A percentile compares a stretch with the other conserved stretches of the same genome.
These are phyloP conservation scores for Aspergillus udagawae DNA, from an alignment of 2,329 filamentous ascomycete species.

Conservation along the genomic window DNA sequence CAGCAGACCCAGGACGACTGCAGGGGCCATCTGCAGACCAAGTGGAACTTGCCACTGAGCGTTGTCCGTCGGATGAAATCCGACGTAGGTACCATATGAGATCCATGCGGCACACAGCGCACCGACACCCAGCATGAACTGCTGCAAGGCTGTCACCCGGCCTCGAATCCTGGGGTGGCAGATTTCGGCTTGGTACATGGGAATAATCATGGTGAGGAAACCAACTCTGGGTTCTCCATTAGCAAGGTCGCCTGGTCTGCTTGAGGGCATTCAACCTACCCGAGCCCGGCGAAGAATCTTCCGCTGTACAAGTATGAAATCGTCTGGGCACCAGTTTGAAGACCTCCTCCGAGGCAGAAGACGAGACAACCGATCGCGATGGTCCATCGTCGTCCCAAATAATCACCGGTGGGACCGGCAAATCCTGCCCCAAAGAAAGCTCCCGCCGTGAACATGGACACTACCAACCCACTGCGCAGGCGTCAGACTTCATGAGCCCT, in stretches of 20 bases:
- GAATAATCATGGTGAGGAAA: conserved; percentile 60
- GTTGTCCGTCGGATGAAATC: conserved; percentile 44
- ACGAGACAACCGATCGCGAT: conserved; percentile 68
- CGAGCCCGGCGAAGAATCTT: conserved; percentile 60
- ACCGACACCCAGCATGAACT: conserved; percentile 79
- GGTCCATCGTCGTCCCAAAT: conserved; percentile 64
- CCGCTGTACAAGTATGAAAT: conserved; percentile 65
- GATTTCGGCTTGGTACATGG: conserved; percentile 75
- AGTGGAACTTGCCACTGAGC: conserved; percentile 61
- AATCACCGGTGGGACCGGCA: conserved; percentile 62
- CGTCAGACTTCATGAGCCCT: background rate
- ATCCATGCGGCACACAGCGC: conserved; percentile 70
- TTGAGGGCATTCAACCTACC: conserved; percentile 21
- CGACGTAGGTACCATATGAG: conserved; percentile 60
- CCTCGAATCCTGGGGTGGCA: conserved; percentile 75
- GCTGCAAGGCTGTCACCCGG: conserved; percentile 69
- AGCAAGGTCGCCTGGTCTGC: conserved; percentile 23
- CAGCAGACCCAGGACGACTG: conserved; percentile 58
- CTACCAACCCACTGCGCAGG: conserved; percentile 58
- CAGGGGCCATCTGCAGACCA: conserved; percentile 69
- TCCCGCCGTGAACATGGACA: conserved; percentile 72
- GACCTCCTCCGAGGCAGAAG: conserved; percentile 66
- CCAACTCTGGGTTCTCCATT: conserved; percentile 49
- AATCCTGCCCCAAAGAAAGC: conserved; percentile 66
- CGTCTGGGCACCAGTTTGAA: conserved; percentile 66